These are phyloP conservation scores for Aurantiochytrium sp. DNA, from an alignment of 108 stramenopile genomes.

Conservation along the genomic window DNA sequence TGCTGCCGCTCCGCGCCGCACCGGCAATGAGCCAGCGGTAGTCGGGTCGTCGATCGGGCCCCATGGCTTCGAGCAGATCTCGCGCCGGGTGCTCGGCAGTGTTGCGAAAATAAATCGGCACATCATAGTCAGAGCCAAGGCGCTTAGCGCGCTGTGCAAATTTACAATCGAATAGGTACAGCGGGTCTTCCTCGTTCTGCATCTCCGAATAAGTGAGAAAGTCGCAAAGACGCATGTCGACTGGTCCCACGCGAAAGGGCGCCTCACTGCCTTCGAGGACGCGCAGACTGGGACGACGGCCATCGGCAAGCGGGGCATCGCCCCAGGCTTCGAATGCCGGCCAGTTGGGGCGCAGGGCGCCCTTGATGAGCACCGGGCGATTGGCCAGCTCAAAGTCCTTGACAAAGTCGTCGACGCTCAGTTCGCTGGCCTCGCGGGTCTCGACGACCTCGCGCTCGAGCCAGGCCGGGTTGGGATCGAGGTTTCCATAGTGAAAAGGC, in stretches of 20 bases:
- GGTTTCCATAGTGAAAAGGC: background rate
- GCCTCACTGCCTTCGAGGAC: background rate
- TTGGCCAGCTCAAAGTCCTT: constrained; percentile 7
- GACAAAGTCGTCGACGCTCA: constrained; percentile 17
- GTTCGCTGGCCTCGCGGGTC: background rate
- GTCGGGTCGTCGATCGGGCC: constrained; percentile 58
- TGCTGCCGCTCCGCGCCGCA: constrained; percentile 70
- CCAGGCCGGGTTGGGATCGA: background rate
- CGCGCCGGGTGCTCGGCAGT: background rate
- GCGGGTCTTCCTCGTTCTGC: constrained; percentile 40
- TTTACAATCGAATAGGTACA: constrained; percentile 51
- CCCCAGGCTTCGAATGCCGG: constrained; percentile 5
- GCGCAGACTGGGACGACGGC: background rate
- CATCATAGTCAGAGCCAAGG: constrained; percentile 19
- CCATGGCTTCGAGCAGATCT: constrained; percentile 33
- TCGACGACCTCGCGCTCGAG: background rate
- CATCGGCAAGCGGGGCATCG: background rate
- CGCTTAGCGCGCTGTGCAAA: constrained; percentile 27
- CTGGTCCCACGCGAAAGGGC: background rate
- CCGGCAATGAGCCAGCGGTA: constrained; percentile 92
- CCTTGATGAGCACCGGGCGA: constrained; percentile 19
- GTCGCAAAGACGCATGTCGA: background rate
- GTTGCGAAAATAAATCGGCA: constrained; percentile 30
- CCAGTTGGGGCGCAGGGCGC: background rate
- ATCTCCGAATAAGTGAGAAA: constrained; percentile 16